Evolutionary conservation across 257 asterid genomes (phyloP).

Genomic region (Solanum lignicaule): DNA sequence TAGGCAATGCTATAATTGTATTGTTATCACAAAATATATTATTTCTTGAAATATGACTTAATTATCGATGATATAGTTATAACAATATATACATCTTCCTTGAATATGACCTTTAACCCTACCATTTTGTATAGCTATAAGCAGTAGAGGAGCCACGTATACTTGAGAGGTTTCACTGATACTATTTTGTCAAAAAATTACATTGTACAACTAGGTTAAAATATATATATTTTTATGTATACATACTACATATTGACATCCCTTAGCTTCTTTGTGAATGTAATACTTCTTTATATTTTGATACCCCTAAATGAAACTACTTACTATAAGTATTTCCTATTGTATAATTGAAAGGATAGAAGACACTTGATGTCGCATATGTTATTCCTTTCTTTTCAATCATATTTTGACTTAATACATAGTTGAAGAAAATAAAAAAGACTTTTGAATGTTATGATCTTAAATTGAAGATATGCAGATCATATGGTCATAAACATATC

Average conservation of each 20-base stretch:
- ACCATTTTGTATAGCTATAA: not conserved
- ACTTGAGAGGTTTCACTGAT: not conserved
- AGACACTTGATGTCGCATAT: not conserved
- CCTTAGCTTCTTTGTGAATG: not conserved
- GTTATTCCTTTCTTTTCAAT: not conserved
- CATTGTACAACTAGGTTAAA: not conserved
- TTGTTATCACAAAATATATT: not conserved
- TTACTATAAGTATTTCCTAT: not conserved
- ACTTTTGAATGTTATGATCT: not conserved
- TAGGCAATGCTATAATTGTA: not conserved
- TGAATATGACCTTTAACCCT: not conserved
- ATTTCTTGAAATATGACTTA: not conserved
- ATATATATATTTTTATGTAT: no score
- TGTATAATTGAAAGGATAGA: not conserved
- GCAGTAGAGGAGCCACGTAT: not conserved
- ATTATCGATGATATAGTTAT: not conserved
- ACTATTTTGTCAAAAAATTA: not conserved
- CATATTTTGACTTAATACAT: not conserved
- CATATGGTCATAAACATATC: not conserved
- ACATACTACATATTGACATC: not conserved
- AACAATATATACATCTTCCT: not conserved
- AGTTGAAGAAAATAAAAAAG: not conserved
- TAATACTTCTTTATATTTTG: not conserved
- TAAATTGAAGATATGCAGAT: not conserved
- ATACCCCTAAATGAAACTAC: not conserved